A percentile compares a stretch with the other conserved stretches of the same genome.
Conservation (phyloP, 495 filamentous ascomycete genomes). For the Lasiosphaeris hirsuta region DNA sequence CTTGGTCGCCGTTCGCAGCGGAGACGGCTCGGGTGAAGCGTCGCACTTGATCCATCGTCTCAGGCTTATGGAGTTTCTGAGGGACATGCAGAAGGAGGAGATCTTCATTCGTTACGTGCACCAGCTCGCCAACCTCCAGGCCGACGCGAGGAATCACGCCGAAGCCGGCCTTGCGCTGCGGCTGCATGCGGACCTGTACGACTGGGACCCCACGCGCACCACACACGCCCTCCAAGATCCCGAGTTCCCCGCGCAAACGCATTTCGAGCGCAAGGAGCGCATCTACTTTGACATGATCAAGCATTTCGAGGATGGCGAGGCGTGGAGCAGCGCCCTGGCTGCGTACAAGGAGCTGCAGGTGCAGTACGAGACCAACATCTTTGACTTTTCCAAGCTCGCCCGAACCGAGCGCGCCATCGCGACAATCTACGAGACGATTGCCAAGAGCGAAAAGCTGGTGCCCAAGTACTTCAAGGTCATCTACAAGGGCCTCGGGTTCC, state of each 20-base stretch:
- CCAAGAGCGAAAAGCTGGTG: conserved; percentile 70
- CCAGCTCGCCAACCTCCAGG: conserved; percentile 78
- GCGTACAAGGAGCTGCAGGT: conserved; percentile 86
- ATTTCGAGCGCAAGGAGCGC: conserved; percentile 89
- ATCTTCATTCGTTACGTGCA: conserved; percentile 97
- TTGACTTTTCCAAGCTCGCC: conserved; percentile 89
- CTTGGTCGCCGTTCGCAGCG: conserved; percentile 85
- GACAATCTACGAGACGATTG: conserved; percentile 83
- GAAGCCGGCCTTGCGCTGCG: conserved; percentile 89
- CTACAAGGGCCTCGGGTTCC: conserved; percentile 91
- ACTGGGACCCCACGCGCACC: conserved; percentile 75
- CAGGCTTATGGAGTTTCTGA: conserved; percentile 91
- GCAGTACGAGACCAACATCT: conserved; percentile 85
- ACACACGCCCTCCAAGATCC: conserved; percentile 70
- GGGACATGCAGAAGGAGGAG: conserved; percentile 95
- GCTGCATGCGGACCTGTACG: conserved; percentile 88
- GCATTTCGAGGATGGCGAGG: conserved; percentile 86
- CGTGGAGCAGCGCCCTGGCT: conserved; percentile 86
- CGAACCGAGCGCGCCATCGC: conserved; percentile 88
- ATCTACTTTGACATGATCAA: conserved; percentile 94
- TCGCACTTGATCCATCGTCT: conserved; percentile 80
- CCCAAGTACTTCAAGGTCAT: conserved; percentile 89
- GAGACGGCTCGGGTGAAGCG: conserved; percentile 70
- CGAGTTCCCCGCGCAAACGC: conserved; percentile 73
- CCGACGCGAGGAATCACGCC: conserved; percentile 70